A percentile compares a stretch with the other conserved stretches of the same genome.
phyloP scores from a whole-genome alignment of 1,139 yeast genomes.

The Taphrina betulina region DNA sequence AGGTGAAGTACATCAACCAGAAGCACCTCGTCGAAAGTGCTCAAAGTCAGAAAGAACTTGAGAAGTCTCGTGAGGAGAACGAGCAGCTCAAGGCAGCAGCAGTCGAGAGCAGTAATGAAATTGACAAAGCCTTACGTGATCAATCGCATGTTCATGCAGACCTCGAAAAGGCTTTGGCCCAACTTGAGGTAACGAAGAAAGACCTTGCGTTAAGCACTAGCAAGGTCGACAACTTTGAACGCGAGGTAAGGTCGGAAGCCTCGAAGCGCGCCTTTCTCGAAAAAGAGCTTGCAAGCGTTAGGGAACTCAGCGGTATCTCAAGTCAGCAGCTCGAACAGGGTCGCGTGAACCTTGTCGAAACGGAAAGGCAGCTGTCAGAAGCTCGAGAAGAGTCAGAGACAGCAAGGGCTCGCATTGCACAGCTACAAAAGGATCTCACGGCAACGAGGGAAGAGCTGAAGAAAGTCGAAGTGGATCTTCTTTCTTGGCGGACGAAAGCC shows the following conservation, averaged over 20 bases:
- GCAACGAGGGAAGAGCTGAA: slow-evolving; percentile 26
- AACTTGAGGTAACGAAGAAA: slow-evolving; percentile 33
- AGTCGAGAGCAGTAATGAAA: slow-evolving; percentile 3
- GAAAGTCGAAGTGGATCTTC: slow-evolving; percentile 10
- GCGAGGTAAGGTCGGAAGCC: slow-evolving; percentile 37
- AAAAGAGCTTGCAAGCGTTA: slow-evolving; percentile 12
- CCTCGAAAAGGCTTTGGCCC: slow-evolving; percentile 38
- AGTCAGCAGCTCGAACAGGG: slow-evolving; percentile 31
- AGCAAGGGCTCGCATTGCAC: neutral
- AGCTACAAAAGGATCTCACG: slow-evolving; percentile 1
- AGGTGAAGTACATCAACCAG: slow-evolving; percentile 35
- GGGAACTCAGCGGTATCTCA: slow-evolving; percentile 18
- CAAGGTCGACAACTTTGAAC: slow-evolving; percentile 39
- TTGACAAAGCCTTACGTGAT: slow-evolving; percentile 23
- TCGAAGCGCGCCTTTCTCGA: slow-evolving; percentile 28
- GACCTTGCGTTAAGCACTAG: slow-evolving; percentile 8
- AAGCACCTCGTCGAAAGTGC: slow-evolving; percentile 38
- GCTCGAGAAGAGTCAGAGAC: too few relatives aligned
- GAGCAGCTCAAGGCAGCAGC: slow-evolving; percentile 31
- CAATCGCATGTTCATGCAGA: slow-evolving; percentile 35
- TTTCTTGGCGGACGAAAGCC: slow-evolving; percentile 7
- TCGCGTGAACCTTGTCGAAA: too few relatives aligned
- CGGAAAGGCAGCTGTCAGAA: too few relatives aligned
- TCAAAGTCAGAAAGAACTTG: slow-evolving; percentile 34
- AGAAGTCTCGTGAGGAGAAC: slow-evolving; percentile 34